Evolutionary conservation across 192 early-diverging fungal species (phyloP), one percentile per base, ranked within the genome.

Genomic region (Radiomyces spectabilis): DNA sequence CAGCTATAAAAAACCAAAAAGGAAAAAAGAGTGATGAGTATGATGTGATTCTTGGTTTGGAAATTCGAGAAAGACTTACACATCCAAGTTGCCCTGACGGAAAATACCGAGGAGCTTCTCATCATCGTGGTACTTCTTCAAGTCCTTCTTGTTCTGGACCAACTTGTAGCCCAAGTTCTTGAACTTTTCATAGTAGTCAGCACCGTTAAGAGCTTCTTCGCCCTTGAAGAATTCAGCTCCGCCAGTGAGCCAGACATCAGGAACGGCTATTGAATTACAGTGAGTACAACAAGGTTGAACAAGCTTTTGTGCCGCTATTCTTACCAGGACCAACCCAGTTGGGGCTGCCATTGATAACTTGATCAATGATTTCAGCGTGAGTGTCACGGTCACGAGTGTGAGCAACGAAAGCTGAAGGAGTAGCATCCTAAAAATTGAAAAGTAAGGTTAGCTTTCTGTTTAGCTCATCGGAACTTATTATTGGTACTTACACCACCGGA

Each of bases 161-260:
- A 80, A 61, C 27, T 68, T 69, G 76, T 84, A 84, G 25, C 80
- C 80, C 42, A 63, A 62, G 38, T 80, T 64, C 42, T 57, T 38
- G 59, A 73, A 78, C 18, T 51, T 47, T 18, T 61, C 57, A 39
- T 83, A 83, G 44, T 75, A 75, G 55, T 80, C 73, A n/a, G 56
- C 55, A 15, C 65, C 68, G 43, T 78, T 73, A 24, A 68, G 48
- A 46, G 59, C 71, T 46, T 63, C 59, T 46, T 56, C 46, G 21
- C 65, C 71, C 0, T 37, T 69, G 71, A 82, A 83, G 54, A 55
- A 78, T 41, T 71, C 74, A 50, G 78, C 82, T 65, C 83, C 83
- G 53, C 83, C 83, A 31, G 77, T 77, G 41, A 85, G 64, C 63
- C 75, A 58, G 51, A 85, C 83, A 66, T 85, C 83, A 37, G 82